These are phyloP conservation scores for Penicillium arizonense DNA, from an alignment of 495 filamentous ascomycete species.

Conservation along the genomic window DNA sequence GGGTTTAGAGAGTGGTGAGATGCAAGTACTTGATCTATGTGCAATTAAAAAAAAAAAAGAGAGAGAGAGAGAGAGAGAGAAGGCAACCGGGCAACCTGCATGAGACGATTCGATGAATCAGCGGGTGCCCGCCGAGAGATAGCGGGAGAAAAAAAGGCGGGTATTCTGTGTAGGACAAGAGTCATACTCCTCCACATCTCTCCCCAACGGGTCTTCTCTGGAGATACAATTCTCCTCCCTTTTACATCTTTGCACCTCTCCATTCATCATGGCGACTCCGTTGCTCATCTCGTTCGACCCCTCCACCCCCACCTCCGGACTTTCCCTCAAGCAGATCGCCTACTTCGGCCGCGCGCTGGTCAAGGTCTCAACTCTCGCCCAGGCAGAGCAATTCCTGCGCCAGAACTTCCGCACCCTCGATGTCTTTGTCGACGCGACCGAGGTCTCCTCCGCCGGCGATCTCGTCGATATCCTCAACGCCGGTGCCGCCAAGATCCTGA, in stretches of 20 bases:
- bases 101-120: conserved; percentile 8
- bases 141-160: conserved; percentile 6
- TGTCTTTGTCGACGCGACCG: conserved; percentile 74
- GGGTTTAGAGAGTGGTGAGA: too few species aligned
- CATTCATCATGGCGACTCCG: conserved; percentile 47
- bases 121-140: neutral
- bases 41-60: neutral
- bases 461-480: conserved; percentile 78
- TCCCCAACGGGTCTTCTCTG: conserved; percentile 1
- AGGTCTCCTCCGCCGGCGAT: conserved; percentile 64
- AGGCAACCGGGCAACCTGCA: neutral
- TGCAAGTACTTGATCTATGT: too few species aligned
- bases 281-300: conserved; percentile 49
- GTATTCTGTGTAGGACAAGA: neutral
- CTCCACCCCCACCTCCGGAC: conserved; percentile 45
- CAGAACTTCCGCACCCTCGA: conserved; percentile 64
- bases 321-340: conserved; percentile 68
- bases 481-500: conserved; percentile 85
- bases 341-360: conserved; percentile 77
- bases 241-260: conserved; percentile 1
- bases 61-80: conserved; percentile 8
- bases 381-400: conserved; percentile 67
- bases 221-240: conserved; percentile 9
- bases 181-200: conserved; percentile 15
- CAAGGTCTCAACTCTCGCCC: conserved; percentile 55